These are phyloP conservation scores for Chimonanthus salicifolius DNA, from an alignment of 164 flowering plant genomes.

Conservation along the genomic window DNA sequence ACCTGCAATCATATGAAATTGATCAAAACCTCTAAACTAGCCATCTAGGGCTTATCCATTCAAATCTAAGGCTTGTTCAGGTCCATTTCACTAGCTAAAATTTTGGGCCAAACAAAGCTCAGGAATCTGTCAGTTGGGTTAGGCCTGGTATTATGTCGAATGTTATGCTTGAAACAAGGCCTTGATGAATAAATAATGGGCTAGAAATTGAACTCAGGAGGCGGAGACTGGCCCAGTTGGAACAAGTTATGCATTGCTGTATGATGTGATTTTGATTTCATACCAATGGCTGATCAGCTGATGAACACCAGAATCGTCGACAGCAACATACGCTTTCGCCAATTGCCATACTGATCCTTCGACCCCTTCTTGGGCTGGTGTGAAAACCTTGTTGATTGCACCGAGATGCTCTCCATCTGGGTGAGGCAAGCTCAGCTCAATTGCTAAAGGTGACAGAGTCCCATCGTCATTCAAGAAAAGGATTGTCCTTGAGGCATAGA, in stretches of 20 bases:
- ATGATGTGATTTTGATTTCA: neutral
- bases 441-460: slow-evolving; percentile 74
- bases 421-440: slow-evolving; percentile 87
- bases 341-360: slow-evolving; percentile 74
- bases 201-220: too few species aligned
- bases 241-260: neutral
- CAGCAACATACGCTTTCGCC: slow-evolving; percentile 87
- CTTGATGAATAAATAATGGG: too few species aligned
- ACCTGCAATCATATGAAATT: slow-evolving; percentile 36
- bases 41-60: neutral
- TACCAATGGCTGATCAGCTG: slow-evolving; percentile 96
- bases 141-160: too few species aligned
- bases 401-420: slow-evolving; percentile 65
- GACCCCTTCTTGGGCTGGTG: slow-evolving; percentile 53
- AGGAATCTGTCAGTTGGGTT: neutral
- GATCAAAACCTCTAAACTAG: neutral
- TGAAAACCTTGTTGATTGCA: slow-evolving; percentile 53
- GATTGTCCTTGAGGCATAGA: slow-evolving; percentile 69
- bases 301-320: slow-evolving; percentile 82
- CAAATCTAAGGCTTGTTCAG: neutral
- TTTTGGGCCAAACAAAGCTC: neutral
- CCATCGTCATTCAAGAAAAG: slow-evolving; percentile 69
- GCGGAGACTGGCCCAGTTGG: neutral
- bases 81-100: neutral
- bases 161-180: too few species aligned